Percentiles rank a stretch among this genome's conserved stretches.
Conservation (phyloP, 2,329 filamentous ascomycete species). For the Emergomyces orientalis region DNA sequence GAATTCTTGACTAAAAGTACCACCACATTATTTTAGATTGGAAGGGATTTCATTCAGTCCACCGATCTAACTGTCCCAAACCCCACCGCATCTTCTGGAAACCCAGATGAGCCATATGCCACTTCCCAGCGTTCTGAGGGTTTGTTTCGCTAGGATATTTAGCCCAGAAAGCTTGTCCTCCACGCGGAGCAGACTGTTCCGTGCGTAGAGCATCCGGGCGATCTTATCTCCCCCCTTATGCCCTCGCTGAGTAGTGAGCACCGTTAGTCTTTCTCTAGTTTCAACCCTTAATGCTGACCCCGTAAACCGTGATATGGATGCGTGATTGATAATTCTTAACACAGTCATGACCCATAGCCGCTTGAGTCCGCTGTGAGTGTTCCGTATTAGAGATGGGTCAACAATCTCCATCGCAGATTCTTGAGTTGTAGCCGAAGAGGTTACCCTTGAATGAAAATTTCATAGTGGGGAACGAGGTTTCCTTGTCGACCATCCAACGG, state of each 20-base stretch:
- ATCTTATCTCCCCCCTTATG: not conserved
- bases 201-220: not conserved
- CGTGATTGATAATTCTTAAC: not conserved
- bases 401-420: not conserved
- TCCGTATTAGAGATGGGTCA: not conserved
- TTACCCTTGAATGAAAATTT: not conserved
- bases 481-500: not conserved
- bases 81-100: not conserved
- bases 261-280: not conserved
- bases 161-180: not conserved
- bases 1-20: not conserved
- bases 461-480: not conserved
- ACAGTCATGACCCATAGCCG: no score
- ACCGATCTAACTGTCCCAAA: not conserved
- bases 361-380: not conserved
- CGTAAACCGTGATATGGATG: not conserved
- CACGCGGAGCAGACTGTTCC: not conserved
- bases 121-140: no score
- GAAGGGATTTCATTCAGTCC: not conserved
- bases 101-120: not conserved
- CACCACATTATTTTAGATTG: no score
- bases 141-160: no score
- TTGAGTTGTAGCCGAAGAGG: not conserved
- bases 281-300: no score
- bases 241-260: not conserved